These are phyloP conservation scores for Magnolia changhungtana DNA, from an alignment of 164 flowering plant species.

Conservation along the genomic window DNA sequence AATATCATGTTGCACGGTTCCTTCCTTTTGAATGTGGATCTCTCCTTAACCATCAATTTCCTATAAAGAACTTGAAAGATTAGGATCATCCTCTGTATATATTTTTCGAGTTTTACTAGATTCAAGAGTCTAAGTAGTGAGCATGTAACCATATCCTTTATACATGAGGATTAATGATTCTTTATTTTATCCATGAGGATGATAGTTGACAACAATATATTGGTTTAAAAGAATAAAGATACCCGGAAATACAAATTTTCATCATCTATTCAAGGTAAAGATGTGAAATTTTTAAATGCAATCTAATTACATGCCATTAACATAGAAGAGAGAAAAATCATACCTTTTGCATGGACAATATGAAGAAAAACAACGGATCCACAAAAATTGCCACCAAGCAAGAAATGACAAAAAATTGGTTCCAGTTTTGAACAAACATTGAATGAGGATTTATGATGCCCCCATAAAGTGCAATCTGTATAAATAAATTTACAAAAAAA, in stretches of 20 bases:
- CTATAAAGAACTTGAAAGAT: no score
- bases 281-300: background rate
- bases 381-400: conserved; percentile 81
- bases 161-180: no score
- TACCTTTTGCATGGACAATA: conserved; percentile 62
- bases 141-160: no score
- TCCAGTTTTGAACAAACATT: conserved; percentile 75
- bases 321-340: background rate
- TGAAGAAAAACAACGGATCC: conserved; percentile 83
- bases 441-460: conserved; percentile 93
- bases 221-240: background rate
- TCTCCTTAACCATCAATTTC: no score
- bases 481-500: no score
- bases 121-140: no score
- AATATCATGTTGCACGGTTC: no score
- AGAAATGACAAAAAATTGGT: conserved; percentile 74
- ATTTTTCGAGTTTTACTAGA: no score
- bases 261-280: background rate
- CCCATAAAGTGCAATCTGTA: conserved; percentile 61
- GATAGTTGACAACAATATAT: no score
- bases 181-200: no score
- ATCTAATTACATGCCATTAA: conserved; percentile 3
- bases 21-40: no score
- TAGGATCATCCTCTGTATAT: no score
- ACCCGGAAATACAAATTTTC: background rate